Conservation (phyloP, 495 filamentous ascomycete species). For the Penicillium subrubescens region DNA sequence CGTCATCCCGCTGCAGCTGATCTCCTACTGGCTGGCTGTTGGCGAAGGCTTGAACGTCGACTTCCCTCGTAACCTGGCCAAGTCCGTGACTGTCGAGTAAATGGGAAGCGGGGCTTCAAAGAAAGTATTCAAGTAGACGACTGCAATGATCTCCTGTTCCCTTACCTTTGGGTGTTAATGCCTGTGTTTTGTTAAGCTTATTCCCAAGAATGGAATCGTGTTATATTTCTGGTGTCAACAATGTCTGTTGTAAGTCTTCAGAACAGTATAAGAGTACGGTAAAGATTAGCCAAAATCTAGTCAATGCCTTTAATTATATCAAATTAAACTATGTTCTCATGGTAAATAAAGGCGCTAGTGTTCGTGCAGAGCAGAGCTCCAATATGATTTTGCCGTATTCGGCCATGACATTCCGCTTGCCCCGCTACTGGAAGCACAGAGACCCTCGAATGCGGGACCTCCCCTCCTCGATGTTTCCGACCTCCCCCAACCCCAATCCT, state of each 20-base stretch:
- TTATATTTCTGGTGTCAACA: neutral
- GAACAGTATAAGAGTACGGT: neutral
- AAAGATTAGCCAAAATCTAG: neutral
- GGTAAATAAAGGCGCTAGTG: neutral
- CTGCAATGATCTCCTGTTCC: conserved; percentile 31
- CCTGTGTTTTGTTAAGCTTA: conserved; percentile 16
- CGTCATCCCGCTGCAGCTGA: conserved; percentile 95
- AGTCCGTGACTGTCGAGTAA: conserved; percentile 98
- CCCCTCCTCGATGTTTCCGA: conserved; percentile 22
- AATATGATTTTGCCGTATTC: conserved; percentile 21
- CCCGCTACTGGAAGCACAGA: conserved; percentile 13
- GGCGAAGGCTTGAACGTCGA: conserved; percentile 95
- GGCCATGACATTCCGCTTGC: conserved; percentile 26
- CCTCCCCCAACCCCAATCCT: neutral
- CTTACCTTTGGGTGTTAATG: conserved; percentile 30
- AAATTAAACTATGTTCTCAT: no score
- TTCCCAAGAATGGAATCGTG: conserved; percentile 25
- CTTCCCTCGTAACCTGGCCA: conserved; percentile 96
- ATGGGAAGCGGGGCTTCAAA: conserved; percentile 10
- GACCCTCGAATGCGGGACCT: conserved; percentile 4
- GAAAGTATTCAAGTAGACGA: conserved; percentile 27
- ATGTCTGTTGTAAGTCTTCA: neutral
- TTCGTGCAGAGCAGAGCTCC: neutral
- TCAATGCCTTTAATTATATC: neutral
- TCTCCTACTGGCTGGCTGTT: conserved; percentile 98